Base-by-base conservation (phyloP, 2,329 filamentous ascomycete genomes). In the Fusarium papillatum region DNA sequence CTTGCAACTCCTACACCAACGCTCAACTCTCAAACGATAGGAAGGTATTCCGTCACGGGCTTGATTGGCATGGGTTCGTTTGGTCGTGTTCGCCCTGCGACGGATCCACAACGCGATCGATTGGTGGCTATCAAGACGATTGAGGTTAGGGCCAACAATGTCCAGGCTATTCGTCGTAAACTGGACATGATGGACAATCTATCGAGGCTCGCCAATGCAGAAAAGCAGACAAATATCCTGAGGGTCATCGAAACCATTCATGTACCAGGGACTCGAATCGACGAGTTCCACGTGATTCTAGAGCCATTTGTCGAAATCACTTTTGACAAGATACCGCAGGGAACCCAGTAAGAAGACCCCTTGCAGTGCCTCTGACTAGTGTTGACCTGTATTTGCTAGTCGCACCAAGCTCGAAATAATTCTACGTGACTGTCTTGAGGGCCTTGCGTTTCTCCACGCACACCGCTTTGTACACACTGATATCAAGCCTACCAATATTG, bases 401-500 rank as follows among this genome's bases (percentile, higher is more conserved):
- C 53, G 53, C 11, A 66, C 53, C 16, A 66, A 66, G 24, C 22
- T 48, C 29, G 39, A 64, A 39, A 16, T 64, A 29, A 43, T 61
- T 19, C 48, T 59, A 38, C 67, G 61, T 34, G 61, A 68, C 24
- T 64, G 67, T 48, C 67, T 65, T 34, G 38, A 65, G 41, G 62
- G 60, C 17, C 61, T 66, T 22, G 19, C 53, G 24, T 66, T 57
- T 34, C 26, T 70, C 24, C 68, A 66, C 26, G 38, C 39, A 10
- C 68, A 62, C 39, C n/a, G 31, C 41, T 62, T 64, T 48, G 43
- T 66, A 17, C 64, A 60, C 39, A 38, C 64, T 7, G 64, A 66
- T 46, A 60, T 66, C 53, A 66, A 66, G 39, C 64, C 64, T 5
- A 24, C 64, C 9, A 66, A 60, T 24, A 66, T 66, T 31, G 64